Conservation (phyloP, 805 yeast species). For the Wickerhamiella kurtzmanii region DNA sequence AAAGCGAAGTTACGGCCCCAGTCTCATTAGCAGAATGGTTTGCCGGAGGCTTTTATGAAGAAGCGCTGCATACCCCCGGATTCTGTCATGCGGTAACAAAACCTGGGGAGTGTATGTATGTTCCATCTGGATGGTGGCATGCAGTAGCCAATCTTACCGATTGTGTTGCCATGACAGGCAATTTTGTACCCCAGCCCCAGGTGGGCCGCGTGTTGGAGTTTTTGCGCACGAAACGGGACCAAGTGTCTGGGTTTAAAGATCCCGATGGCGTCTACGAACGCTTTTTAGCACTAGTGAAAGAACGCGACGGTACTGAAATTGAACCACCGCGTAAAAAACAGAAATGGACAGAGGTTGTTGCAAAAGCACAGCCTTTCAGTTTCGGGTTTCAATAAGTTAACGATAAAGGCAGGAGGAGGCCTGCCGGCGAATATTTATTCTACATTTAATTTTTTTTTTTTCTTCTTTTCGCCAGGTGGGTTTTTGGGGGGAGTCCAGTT, state of each 20-base stretch:
- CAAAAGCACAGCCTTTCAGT: background rate
- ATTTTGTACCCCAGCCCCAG: conserved; percentile 58
- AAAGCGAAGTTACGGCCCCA: conserved; percentile 83
- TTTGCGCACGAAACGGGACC: conserved; percentile 50
- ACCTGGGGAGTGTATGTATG: conserved; percentile 75
- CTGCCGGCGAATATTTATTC: background rate
- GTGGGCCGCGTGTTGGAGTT: conserved; percentile 52
- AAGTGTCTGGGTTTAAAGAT: conserved; percentile 58
- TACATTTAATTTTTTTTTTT: no score
- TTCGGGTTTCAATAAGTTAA: background rate
- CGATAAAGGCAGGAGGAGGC: background rate
- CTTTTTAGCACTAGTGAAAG: conserved; percentile 38
- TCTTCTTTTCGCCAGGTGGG: no score
- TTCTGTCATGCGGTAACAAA: conserved; percentile 61
- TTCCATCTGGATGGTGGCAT: conserved; percentile 98
- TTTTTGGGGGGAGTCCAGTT: no score
- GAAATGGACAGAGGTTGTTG: conserved; percentile 7
- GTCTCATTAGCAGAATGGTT: conserved; percentile 92
- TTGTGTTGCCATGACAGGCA: conserved; percentile 69
- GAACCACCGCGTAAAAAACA: conserved; percentile 11
- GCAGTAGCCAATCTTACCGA: conserved; percentile 67
- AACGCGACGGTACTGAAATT: conserved; percentile 29
- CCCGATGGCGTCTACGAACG: conserved; percentile 48
- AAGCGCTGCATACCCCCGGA: conserved; percentile 33
- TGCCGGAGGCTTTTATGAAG: conserved; percentile 64